Percentiles rank a stretch among this genome's conserved stretches.
Evolutionary conservation across 2,329 filamentous ascomycete genomes (phyloP).

Genomic region (Cercospora brassicicola): DNA sequence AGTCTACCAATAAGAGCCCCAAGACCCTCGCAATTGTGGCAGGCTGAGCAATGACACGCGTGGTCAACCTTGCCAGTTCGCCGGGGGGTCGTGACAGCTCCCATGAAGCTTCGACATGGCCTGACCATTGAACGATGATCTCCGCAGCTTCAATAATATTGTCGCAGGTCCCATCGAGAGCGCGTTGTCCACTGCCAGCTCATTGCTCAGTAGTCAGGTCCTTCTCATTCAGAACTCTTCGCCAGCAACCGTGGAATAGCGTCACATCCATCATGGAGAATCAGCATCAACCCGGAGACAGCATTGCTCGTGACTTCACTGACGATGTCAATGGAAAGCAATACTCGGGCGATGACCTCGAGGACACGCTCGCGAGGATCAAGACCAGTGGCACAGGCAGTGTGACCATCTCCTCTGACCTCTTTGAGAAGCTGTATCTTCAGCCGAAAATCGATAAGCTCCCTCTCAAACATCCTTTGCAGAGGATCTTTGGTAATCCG

Average conservation of each 20-base stretch:
- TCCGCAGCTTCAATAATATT: conserved; percentile 4
- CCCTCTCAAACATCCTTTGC: conserved; percentile 26
- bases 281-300: conserved; percentile 15
- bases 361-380: conserved; percentile 22
- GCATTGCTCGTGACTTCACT: conserved; percentile 25
- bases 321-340: conserved; percentile 22
- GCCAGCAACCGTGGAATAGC: neutral
- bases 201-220: neutral
- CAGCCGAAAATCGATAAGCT: conserved; percentile 24
- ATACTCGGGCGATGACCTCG: conserved; percentile 17
- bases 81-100: neutral
- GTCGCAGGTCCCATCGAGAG: neutral
- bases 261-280: conserved; percentile 2
- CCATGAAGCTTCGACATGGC: conserved; percentile 9
- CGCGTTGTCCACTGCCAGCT: neutral
- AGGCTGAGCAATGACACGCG: neutral
- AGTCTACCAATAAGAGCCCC: conserved; percentile 2
- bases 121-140: conserved; percentile 10
- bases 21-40: neutral
- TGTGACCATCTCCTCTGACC: conserved; percentile 27
- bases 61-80: conserved; percentile 7
- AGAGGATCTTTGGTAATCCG: conserved; percentile 28
- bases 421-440: conserved; percentile 29
- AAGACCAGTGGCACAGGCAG: conserved; percentile 25
- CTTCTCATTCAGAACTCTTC: neutral